Evolutionary conservation across 805 yeast species (phyloP).

Genomic region (Myxozyma nipponensis): DNA sequence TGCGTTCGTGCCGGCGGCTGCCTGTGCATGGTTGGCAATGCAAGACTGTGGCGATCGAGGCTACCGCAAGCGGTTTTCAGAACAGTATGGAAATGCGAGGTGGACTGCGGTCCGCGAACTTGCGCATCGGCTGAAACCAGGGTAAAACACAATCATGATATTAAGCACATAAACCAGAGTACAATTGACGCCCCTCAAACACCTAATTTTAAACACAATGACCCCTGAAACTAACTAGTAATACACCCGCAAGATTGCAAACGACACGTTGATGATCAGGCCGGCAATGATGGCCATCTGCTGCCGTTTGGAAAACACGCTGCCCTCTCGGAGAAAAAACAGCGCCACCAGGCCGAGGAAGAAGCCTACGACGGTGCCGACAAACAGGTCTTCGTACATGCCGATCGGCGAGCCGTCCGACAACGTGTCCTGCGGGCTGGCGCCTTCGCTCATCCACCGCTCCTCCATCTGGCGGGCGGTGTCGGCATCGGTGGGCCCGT

Average conservation of each 20-base stretch:
- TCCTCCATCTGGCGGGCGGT: slow-evolving; percentile 39
- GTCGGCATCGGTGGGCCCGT: slow-evolving; percentile 42
- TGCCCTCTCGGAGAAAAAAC: slow-evolving; percentile 56
- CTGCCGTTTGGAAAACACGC: slow-evolving; percentile 54
- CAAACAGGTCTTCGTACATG: slow-evolving; percentile 58
- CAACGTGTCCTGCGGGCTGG: slow-evolving; percentile 25
- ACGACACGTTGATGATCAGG: slow-evolving; percentile 59
- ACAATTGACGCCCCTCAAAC: no score
- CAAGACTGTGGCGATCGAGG: no score
- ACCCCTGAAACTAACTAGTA: slow-evolving; percentile 4
- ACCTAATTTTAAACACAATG: not conserved
- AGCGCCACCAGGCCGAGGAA: slow-evolving; percentile 70
- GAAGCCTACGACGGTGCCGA: slow-evolving; percentile 71
- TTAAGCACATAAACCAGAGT: not conserved
- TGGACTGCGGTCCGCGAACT: no score
- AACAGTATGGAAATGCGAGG: no score
- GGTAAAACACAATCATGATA: not conserved
- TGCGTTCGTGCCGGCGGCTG: no score
- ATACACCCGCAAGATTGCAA: slow-evolving; percentile 54
- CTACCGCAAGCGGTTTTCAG: no score
- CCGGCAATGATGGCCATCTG: slow-evolving; percentile 72
- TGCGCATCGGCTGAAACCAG: not conserved
- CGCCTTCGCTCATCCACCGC: slow-evolving; percentile 36
- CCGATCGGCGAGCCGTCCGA: slow-evolving; percentile 40
- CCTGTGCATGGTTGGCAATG: no score